Evolutionary conservation across 176 grass and related monocot genomes (phyloP), one percentile per base, ranked within the genome.

Genomic region (Phyllostachys edulis): DNA sequence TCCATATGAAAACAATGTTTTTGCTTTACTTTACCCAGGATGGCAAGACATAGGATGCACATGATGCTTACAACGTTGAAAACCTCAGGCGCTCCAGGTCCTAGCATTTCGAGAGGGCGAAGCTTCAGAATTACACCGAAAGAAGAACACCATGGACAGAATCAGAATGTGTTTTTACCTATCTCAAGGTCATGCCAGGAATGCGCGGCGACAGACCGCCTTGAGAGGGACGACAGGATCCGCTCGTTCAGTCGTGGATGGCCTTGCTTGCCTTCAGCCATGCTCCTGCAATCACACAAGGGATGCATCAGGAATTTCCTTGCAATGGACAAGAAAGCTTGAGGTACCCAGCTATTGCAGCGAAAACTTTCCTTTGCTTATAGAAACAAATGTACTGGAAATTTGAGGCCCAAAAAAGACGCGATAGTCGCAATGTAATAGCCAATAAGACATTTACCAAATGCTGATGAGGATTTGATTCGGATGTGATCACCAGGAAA

Each of bases 131-230:
- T 13, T 21, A 40, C 21, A 80, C 27, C 39, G 3, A 38, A 75
- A 61, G 5, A 21, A 36, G 47, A 66, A 21, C 16, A 67, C 37
- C 4, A 11, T 46, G 38, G 4, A 44, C 3, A 77, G 61, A 26
- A 38, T 34, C 55, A 14, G 47, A 63, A 52, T 66, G 27, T 56
- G 6, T 46, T 38, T 34, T 50, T 79, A 94, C 94, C 94, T 77
- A 97, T 91, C 87, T 97, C 91, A 78, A 97, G 91, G 81, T 97
- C 91, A 88, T 97, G 94, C 94, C 94, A 97, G 14, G 94, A 88
- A 91, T 97, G 94, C 2, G 91, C 94, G 36, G 94, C 94, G 9
- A 92, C 91, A 0, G 94, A 88, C 57, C 94, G 86, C 84, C 84
- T 93, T 23, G 89, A 93, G 45, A 97, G 82, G n/a, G 94, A 86